Percentiles rank a stretch among this genome's conserved stretches.
Evolutionary conservation across 2,329 filamentous ascomycete species (phyloP).

Genomic region (Xylaria sp.): DNA sequence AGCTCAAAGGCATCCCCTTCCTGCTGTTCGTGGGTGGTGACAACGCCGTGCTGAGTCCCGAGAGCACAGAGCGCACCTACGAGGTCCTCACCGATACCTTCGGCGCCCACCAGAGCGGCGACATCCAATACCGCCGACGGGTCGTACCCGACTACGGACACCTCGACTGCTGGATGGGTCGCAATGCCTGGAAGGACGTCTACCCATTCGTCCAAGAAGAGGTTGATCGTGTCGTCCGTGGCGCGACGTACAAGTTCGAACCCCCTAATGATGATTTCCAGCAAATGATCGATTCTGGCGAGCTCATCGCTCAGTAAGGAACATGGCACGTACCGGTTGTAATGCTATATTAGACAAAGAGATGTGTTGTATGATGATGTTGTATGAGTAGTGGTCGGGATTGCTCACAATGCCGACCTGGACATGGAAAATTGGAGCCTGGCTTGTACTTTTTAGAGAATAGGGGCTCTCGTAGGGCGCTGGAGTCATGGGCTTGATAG

Average conservation of each 20-base stretch:
- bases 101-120: slow-evolving; percentile 43
- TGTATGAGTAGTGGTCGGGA: slow-evolving; percentile 8
- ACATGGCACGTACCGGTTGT: neutral
- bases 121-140: slow-evolving; percentile 54
- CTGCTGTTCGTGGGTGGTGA: slow-evolving; percentile 61
- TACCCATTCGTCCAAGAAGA: slow-evolving; percentile 61
- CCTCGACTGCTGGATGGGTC: slow-evolving; percentile 67
- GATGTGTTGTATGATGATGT: slow-evolving; percentile 14
- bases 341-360: neutral
- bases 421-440: neutral
- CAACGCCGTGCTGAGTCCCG: slow-evolving; percentile 61
- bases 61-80: slow-evolving; percentile 59
- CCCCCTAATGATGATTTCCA: slow-evolving; percentile 53
- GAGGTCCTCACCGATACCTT: slow-evolving; percentile 59
- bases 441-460: neutral
- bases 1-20: slow-evolving; percentile 59
- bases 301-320: slow-evolving; percentile 40
- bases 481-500: neutral
- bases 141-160: slow-evolving; percentile 65
- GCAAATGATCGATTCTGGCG: slow-evolving; percentile 47
- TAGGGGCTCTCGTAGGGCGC: neutral
- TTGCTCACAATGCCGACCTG: neutral
- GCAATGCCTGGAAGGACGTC: slow-evolving; percentile 63
- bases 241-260: slow-evolving; percentile 48
- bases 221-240: slow-evolving; percentile 57